Conservation (phyloP, 2,329 filamentous ascomycete genomes). For the Didymella sp. region DNA sequence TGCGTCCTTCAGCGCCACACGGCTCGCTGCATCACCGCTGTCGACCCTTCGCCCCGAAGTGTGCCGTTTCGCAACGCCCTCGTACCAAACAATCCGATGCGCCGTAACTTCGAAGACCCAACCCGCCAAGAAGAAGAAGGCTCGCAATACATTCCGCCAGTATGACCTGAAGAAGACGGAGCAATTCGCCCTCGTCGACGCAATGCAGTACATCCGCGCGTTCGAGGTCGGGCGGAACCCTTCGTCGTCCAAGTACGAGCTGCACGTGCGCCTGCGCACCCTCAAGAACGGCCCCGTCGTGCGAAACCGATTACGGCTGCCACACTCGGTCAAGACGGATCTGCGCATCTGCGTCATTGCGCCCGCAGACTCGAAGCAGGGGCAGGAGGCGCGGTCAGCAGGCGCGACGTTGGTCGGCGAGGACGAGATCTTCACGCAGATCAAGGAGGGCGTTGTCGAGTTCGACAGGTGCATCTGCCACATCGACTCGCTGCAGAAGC, state of each 20-base stretch:
- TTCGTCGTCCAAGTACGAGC: slow-evolving; percentile 81
- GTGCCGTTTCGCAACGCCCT: slow-evolving; percentile 35
- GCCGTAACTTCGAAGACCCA: slow-evolving; percentile 50
- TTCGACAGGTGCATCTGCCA: slow-evolving; percentile 94
- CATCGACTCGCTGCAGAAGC: slow-evolving; percentile 73
- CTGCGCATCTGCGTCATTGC: slow-evolving; percentile 89
- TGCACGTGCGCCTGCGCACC: slow-evolving; percentile 82
- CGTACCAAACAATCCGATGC: slow-evolving; percentile 50
- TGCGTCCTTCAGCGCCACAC: slow-evolving; percentile 42
- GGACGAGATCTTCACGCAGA: slow-evolving; percentile 80
- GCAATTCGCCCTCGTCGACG: slow-evolving; percentile 85
- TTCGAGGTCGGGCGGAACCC: slow-evolving; percentile 86
- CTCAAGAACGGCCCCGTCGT: slow-evolving; percentile 85
- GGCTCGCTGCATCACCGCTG: slow-evolving; percentile 25
- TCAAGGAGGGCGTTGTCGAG: slow-evolving; percentile 77
- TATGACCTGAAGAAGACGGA: slow-evolving; percentile 69
- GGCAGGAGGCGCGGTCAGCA: slow-evolving; percentile 74
- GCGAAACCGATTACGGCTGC: slow-evolving; percentile 85
- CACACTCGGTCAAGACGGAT: slow-evolving; percentile 88
- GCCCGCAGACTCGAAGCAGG: slow-evolving; percentile 77
- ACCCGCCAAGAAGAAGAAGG: slow-evolving; percentile 63
- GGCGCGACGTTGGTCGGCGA: slow-evolving; percentile 87
- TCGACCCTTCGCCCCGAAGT: slow-evolving; percentile 23
- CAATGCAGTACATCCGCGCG: slow-evolving; percentile 94
- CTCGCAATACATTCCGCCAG: slow-evolving; percentile 69